These are phyloP conservation scores for Penicillium riverlandense DNA, from an alignment of 495 filamentous ascomycete genomes.

Conservation along the genomic window DNA sequence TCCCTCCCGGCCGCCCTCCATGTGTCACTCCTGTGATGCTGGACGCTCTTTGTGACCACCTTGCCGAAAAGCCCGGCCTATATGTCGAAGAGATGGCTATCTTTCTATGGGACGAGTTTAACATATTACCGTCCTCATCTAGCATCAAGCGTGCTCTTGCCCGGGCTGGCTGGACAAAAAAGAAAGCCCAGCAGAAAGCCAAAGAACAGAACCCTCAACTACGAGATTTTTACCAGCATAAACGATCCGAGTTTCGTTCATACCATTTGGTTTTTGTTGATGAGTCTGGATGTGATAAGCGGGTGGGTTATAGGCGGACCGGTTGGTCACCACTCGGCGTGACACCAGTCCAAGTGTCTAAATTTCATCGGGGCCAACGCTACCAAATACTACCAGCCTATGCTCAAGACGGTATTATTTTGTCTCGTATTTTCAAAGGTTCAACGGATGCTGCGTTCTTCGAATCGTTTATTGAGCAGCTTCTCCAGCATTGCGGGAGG, in stretches of 20 bases:
- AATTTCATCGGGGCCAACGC: conserved; percentile 21
- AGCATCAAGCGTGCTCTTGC: background rate
- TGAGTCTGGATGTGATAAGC: conserved; percentile 5
- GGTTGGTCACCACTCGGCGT: conserved; percentile 26
- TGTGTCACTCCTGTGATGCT: conserved; percentile 3
- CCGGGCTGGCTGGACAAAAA: conserved; percentile 8
- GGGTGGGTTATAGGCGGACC: conserved; percentile 16
- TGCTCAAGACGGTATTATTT: conserved; percentile 29
- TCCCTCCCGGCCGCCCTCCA: background rate
- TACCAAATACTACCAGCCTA: conserved; percentile 35
- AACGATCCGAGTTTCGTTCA: conserved; percentile 20
- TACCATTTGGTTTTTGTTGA: conserved; percentile 9
- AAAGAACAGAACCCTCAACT: conserved; percentile 20
- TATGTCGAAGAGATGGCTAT: conserved; percentile 17
- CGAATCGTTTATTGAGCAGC: conserved; percentile 34
- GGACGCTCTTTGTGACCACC: conserved; percentile 9
- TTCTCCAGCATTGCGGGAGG: conserved; percentile 26
- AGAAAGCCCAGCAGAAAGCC: conserved; percentile 3
- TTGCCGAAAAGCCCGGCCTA: conserved; percentile 12
- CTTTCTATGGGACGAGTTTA: conserved; percentile 16
- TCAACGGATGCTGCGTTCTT: conserved; percentile 31
- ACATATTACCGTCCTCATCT: background rate
- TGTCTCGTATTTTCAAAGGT: conserved; percentile 27
- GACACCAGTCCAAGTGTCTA: conserved; percentile 24
- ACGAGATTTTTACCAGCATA: conserved; percentile 25